Evolutionary conservation across 768 basidiomycete species (phyloP), one percentile per base, ranked within the genome.

Genomic region (Naganishia randhawae): DNA sequence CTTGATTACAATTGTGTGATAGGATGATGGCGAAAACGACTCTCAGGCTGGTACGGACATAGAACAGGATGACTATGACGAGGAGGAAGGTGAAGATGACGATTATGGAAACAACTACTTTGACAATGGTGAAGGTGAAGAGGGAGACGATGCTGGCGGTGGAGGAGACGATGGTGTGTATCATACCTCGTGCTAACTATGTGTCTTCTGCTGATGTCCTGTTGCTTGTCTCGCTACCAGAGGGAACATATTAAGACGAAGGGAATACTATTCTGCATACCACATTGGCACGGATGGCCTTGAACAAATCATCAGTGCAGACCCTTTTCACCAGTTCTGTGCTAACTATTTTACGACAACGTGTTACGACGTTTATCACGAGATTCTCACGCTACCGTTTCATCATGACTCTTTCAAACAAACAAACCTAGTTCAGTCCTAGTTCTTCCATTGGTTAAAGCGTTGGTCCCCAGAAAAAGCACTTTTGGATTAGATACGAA

Each of bases 61-160:
- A 3, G 66, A 57, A 35, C 39, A 67, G 39, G 53, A 67, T 22
- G 53, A 55, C 17, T 67, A 54, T 13, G 66, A 67, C n/a, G 66
- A 67, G 42, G 66, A 67, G n/a, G 66, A 67, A 33, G 53, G 55
- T 3, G 66, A 55, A 45, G 66, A 67, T 48, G 66, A 67, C 51
- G 66, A 67, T 50, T 67, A 67, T 22, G 66, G 66, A 19, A 67
- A 67, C 29, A 67, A 67, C 27, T 67, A 67, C 54, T 67, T 67
- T 50, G 66, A 67, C 32, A 55, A 54, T 22, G 66, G 66, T 5
- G 66, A 67, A 50, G 66, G 32, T 37, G 66, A 61, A 8, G 66
- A 51, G 4, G 66, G 66, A 14, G 66, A 55, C 32, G 66, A 67
- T 48, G 66, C n/a, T 57, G 66, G 54, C 35, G 66, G 66, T 33